Percentiles rank a stretch among this genome's conserved stretches.
phyloP scores from a whole-genome alignment of 2,329 filamentous ascomycete genomes.

The Paracorniculantispora psalliotae region DNA sequence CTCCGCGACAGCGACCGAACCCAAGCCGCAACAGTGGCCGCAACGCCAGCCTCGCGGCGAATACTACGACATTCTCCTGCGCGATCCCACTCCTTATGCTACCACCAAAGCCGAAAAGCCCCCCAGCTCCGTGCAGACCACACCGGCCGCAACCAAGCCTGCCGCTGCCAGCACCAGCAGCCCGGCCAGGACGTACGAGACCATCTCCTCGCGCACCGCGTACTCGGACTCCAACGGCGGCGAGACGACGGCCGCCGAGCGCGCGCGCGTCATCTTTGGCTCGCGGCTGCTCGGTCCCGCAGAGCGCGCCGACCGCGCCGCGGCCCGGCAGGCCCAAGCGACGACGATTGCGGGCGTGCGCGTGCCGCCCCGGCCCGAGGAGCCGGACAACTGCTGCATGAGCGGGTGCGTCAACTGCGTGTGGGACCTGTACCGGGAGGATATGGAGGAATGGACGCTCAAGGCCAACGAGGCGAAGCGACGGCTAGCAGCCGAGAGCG shows the following conservation, averaged over 20 bases:
- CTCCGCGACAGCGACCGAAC: not conserved
- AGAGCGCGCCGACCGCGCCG: constrained; percentile 58
- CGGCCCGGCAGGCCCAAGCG: constrained; percentile 53
- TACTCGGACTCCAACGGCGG: constrained; percentile 27
- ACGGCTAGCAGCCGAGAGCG: constrained; percentile 38
- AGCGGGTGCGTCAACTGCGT: constrained; percentile 97
- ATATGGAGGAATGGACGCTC: constrained; percentile 81
- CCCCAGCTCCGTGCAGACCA: not conserved
- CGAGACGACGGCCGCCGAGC: constrained; percentile 44
- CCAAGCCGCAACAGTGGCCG: not conserved
- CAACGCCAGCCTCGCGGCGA: constrained; percentile 8
- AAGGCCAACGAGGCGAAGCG: constrained; percentile 59
- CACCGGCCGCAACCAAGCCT: not conserved
- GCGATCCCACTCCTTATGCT: constrained; percentile 6
- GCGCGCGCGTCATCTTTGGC: constrained; percentile 71
- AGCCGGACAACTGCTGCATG: constrained; percentile 99
- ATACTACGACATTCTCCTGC: constrained; percentile 14
- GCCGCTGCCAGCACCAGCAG: not conserved
- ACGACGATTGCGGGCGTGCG: constrained; percentile 69
- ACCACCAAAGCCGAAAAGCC: not conserved
- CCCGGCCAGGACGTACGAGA: constrained; percentile 8
- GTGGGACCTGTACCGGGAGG: constrained; percentile 87
- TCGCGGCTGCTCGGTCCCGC: constrained; percentile 70
- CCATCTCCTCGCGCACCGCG: constrained; percentile 4
- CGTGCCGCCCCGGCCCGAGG: constrained; percentile 77